Evolutionary conservation across 1,284 basidiomycete species (phyloP), one percentile per base, ranked within the genome.

Genomic region (Fomes fomentarius): DNA sequence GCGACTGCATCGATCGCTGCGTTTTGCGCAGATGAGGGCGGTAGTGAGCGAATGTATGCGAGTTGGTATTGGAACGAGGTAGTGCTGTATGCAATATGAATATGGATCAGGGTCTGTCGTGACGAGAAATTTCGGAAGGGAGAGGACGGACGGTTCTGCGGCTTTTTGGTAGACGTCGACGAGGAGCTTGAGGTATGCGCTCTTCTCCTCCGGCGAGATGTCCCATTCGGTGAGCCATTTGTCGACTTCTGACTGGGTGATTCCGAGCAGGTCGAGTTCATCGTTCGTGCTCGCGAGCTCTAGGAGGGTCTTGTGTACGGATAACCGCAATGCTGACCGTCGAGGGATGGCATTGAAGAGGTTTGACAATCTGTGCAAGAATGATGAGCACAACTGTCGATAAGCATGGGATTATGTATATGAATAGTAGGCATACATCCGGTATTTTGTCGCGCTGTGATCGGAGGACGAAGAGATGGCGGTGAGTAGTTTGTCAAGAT

Each of bases 341-440:
- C 84, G 78, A 22, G 93, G 89, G 21, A 90, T 76, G 17, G 86
- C 81, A 70, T 96, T 96, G 83, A 95, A 96, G 31, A 94, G 75
- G 72, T 94, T 95, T 47, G 91, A 89, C 28, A 96, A 74, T 67
- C 94, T 95, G n/a, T n/a, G 62, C 17, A 52, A 51, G 45, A 46
- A 24, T 39, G 22, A 43, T 25, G 21, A 55, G 31, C 37, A 43
- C 47, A 40, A 21, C 60, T 42, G 38, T 14, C 43, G 47, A n/a
- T n/a, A n/a, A n/a, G n/a, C n/a, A n/a, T n/a, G n/a, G n/a, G n/a
- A n/a, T n/a, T 51, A 24, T 39, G 24, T 34, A 52, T 22, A 11
- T 25, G 38, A 19, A 1, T 21, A 35, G 26, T 24, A 2, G 4
- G 35, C 83, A 61, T 68, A 91, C 89, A 89, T 77, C 69, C 87